These are phyloP conservation scores for Colletotrichum caudatum DNA, from an alignment of 2,329 filamentous ascomycete genomes.

Conservation along the genomic window DNA sequence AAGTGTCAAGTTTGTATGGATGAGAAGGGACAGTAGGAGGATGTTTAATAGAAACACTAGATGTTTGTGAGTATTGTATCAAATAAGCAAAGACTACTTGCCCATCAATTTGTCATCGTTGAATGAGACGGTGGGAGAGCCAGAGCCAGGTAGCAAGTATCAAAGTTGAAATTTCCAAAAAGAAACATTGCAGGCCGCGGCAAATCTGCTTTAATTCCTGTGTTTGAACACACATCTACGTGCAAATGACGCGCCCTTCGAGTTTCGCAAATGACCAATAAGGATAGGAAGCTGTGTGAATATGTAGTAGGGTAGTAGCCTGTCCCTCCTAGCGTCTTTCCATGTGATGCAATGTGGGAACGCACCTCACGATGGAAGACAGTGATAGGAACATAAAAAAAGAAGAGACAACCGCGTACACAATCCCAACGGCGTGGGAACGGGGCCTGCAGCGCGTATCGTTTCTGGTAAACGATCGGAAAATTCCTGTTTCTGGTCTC, in stretches of 20 bases:
- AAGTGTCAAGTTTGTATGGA: neutral
- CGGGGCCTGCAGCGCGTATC: conserved; percentile 6
- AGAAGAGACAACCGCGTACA: neutral
- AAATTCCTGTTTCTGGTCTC: conserved; percentile 17
- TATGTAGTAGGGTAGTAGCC: no score
- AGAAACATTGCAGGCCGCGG: no score
- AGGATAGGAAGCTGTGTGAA: neutral
- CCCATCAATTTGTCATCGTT: neutral
- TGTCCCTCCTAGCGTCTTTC: neutral
- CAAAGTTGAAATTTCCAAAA: neutral
- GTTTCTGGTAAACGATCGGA: conserved; percentile 19
- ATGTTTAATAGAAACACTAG: neutral
- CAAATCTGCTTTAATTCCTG: neutral
- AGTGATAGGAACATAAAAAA: neutral
- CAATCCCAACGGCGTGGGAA: neutral
- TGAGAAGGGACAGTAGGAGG: neutral
- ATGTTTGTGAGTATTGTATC: neutral
- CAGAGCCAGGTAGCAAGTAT: neutral
- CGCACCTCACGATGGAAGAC: neutral
- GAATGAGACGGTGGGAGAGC: neutral
- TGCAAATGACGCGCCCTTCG: no score
- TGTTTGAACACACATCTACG: neutral
- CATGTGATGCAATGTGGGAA: neutral
- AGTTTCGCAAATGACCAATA: neutral
- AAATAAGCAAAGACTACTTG: neutral